phyloP scores from a whole-genome alignment of 2,329 filamentous ascomycete species.

The Aspergillaceae sp. region DNA sequence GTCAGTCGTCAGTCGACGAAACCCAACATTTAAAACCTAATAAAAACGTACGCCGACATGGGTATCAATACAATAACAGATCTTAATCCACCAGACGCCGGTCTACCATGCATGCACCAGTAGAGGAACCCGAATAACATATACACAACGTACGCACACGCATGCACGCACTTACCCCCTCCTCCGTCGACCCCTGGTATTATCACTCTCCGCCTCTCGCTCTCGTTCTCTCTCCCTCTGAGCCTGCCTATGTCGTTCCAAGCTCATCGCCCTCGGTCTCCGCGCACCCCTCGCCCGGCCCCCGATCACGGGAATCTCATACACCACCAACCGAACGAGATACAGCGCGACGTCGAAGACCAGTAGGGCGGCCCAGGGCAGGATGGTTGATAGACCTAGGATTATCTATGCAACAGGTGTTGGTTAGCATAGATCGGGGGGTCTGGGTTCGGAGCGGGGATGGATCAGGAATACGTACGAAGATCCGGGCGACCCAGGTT shows the following conservation, averaged over 20 bases:
- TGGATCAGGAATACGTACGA: conserved; percentile 43
- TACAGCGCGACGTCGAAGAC: conserved; percentile 58
- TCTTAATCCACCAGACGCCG: no score
- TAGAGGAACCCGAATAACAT: no score
- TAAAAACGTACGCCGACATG: no score
- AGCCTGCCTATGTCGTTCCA: conserved; percentile 28
- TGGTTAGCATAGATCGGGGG: neutral
- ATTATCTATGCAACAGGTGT: conserved; percentile 41
- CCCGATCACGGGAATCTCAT: conserved; percentile 53
- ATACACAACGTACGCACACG: no score
- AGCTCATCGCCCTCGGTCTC: conserved; percentile 53
- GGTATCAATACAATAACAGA: no score
- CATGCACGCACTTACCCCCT: no score
- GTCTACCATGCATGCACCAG: no score
- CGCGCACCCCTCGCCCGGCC: conserved; percentile 52
- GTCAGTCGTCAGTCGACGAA: no score
- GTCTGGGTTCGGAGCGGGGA: conserved; percentile 1
- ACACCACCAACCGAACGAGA: conserved; percentile 48
- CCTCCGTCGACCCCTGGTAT: no score
- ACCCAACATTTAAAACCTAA: no score
- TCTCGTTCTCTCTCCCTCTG: neutral
- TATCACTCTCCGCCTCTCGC: no score
- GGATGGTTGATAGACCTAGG: conserved; percentile 52
- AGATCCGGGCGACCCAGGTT: conserved; percentile 53
- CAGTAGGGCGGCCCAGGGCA: conserved; percentile 54